These are phyloP conservation scores for Phellinidium pouzarii DNA, from an alignment of 1,284 basidiomycete genomes.

Conservation along the genomic window DNA sequence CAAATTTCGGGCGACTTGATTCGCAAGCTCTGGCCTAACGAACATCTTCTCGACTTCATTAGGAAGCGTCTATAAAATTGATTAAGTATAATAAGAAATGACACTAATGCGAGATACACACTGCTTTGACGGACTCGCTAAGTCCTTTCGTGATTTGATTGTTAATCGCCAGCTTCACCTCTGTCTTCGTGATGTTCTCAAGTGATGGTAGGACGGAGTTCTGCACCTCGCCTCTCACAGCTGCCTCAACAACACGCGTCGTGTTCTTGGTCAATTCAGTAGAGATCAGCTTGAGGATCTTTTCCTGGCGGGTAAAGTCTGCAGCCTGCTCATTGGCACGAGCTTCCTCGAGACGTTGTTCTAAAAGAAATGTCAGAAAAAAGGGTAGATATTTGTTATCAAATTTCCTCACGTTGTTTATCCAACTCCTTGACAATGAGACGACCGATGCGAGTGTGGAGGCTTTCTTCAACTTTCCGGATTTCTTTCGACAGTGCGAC, in stretches of 20 bases:
- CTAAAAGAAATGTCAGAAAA: constrained; percentile 31
- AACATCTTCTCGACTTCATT: constrained; percentile 71
- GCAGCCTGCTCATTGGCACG: constrained; percentile 67
- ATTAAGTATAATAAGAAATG: constrained; percentile 1
- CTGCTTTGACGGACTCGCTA: constrained; percentile 65
- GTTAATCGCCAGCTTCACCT: constrained; percentile 68
- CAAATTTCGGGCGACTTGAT: constrained; percentile 66
- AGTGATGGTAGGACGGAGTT: constrained; percentile 73
- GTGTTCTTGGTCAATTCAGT: constrained; percentile 79
- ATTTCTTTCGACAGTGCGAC: constrained; percentile 64
- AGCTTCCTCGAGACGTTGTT: constrained; percentile 73
- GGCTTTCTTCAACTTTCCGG: constrained; percentile 70
- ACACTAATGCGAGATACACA: constrained; percentile 30
- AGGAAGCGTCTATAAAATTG: constrained; percentile 51
- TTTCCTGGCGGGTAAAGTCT: constrained; percentile 77
- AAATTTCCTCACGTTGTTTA: constrained; percentile 58
- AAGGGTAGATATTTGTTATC: constrained; percentile 20
- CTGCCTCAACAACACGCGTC: constrained; percentile 76
- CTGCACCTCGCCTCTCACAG: constrained; percentile 75
- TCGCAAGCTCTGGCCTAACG: constrained; percentile 66
- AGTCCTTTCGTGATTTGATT: constrained; percentile 69
- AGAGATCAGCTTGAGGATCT: constrained; percentile 78
- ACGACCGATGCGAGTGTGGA: constrained; percentile 65
- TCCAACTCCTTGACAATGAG: constrained; percentile 79
- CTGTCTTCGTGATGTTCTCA: constrained; percentile 69